Percentiles rank a stretch among this genome's conserved stretches.
Conservation (phyloP, 352 stramenopile species). For the Phytophthora sansomeana region DNA sequence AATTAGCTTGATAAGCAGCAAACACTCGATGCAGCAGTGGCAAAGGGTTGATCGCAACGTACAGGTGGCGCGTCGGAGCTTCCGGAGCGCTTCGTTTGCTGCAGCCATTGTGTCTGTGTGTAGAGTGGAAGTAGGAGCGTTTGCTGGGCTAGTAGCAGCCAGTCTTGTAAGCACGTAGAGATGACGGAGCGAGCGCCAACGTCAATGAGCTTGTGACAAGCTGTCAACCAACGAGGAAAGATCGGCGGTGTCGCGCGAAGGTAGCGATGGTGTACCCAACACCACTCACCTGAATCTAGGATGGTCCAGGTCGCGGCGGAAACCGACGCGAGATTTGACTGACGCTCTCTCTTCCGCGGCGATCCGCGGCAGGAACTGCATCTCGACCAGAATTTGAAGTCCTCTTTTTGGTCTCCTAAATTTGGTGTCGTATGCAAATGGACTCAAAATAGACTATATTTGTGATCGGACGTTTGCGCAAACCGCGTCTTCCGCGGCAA, state of each 20-base stretch:
- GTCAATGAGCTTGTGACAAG: slow-evolving; percentile 38
- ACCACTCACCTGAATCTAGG: slow-evolving; percentile 5
- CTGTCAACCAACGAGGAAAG: slow-evolving; percentile 43
- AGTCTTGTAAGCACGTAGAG: not conserved
- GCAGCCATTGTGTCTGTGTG: slow-evolving; percentile 30
- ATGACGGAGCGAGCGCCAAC: slow-evolving; percentile 11
- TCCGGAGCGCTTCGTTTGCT: slow-evolving; percentile 29
- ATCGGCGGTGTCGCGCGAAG: slow-evolving; percentile 13
- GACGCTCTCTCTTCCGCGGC: no score
- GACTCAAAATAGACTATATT: no score
- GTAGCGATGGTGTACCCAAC: not conserved
- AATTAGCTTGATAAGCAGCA: slow-evolving; percentile 3
- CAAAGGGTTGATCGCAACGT: slow-evolving; percentile 9
- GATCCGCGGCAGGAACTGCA: no score
- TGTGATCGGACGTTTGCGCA: no score
- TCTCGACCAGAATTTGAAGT: no score
- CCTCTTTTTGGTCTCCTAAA: no score
- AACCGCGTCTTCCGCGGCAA: no score
- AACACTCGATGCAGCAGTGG: slow-evolving; percentile 1
- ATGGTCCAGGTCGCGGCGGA: no score
- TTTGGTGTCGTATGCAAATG: no score
- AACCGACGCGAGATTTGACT: no score
- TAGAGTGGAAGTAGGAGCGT: not conserved
- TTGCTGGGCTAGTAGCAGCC: slow-evolving; percentile 6
- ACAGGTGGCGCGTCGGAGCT: slow-evolving; percentile 62